Percentiles rank a stretch among this genome's conserved stretches.
Conservation (phyloP, 805 yeast species). For the Jamesozyma spencerorum region DNA sequence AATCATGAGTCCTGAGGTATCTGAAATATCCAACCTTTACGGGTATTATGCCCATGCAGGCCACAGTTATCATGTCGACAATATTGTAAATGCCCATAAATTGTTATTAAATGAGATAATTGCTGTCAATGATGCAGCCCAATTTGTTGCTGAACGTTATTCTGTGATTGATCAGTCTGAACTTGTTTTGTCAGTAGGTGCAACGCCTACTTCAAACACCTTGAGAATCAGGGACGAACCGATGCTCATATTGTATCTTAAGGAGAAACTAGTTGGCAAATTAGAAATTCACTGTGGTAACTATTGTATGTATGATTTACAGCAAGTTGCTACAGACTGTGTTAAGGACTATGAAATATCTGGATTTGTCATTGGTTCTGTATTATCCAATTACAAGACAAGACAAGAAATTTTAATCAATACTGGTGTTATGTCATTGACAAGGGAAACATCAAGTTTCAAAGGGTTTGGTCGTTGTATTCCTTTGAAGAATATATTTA, state of each 20-base stretch:
- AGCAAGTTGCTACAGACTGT: conserved; percentile 65
- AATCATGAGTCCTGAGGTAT: conserved; percentile 20
- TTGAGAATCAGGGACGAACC: conserved; percentile 17
- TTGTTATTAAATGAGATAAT: conserved; percentile 47
- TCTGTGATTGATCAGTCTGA: conserved; percentile 29
- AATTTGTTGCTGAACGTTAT: conserved; percentile 16
- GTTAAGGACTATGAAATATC: conserved; percentile 40
- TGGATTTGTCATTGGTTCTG: conserved; percentile 46
- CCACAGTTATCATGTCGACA: conserved; percentile 49
- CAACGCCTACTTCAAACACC: conserved; percentile 73
- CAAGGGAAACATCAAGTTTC: conserved; percentile 50
- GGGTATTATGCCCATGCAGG: conserved; percentile 81
- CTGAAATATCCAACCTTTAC: conserved; percentile 36
- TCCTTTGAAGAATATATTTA: conserved; percentile 21
- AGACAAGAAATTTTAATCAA: conserved; percentile 52
- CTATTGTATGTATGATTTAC: conserved; percentile 63
- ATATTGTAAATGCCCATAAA: conserved; percentile 38
- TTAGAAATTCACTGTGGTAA: conserved; percentile 79
- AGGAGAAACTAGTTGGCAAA: conserved; percentile 30
- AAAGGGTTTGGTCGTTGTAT: conserved; percentile 48
- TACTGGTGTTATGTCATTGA: conserved; percentile 63
- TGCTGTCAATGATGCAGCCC: conserved; percentile 47
- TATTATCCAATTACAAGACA: conserved; percentile 47
- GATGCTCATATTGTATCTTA: conserved; percentile 7
- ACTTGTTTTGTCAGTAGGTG: conserved; percentile 61